phyloP scores from a whole-genome alignment of 495 filamentous ascomycete genomes.

The Podospora sp. region DNA sequence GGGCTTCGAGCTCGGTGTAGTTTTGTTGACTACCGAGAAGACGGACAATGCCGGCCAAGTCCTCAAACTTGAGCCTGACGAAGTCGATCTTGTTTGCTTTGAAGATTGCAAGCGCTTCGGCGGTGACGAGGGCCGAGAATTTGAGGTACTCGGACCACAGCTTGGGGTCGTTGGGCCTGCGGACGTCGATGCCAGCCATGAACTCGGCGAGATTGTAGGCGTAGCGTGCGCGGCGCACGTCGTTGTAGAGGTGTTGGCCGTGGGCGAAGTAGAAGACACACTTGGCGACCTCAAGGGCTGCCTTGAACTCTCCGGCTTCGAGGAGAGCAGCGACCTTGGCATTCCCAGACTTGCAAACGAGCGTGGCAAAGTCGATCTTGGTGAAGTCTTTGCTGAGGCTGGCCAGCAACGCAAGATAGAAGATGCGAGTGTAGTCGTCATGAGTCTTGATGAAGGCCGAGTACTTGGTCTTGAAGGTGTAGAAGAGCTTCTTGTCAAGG shows the following conservation, averaged over 20 bases:
- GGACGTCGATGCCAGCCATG: slow-evolving; percentile 51
- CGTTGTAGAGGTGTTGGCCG: slow-evolving; percentile 55
- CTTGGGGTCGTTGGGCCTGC: slow-evolving; percentile 46
- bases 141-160: slow-evolving; percentile 51
- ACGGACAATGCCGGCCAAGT: slow-evolving; percentile 57
- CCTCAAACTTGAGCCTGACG: slow-evolving; percentile 52
- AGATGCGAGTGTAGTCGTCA: slow-evolving; percentile 47
- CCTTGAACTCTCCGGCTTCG: slow-evolving; percentile 47
- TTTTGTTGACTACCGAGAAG: slow-evolving; percentile 62
- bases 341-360: slow-evolving; percentile 30
- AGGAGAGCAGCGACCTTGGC: slow-evolving; percentile 39
- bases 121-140: slow-evolving; percentile 57
- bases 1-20: slow-evolving; percentile 60
- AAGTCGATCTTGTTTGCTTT: slow-evolving; percentile 56
- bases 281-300: slow-evolving; percentile 56
- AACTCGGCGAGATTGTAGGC: slow-evolving; percentile 60
- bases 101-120: slow-evolving; percentile 53
- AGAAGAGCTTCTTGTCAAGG: slow-evolving; percentile 56
- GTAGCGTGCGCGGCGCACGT: slow-evolving; percentile 49
- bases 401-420: slow-evolving; percentile 55
- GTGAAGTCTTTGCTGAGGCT: slow-evolving; percentile 44
- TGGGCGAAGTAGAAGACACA: slow-evolving; percentile 60
- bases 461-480: slow-evolving; percentile 59
- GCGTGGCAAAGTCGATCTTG: slow-evolving; percentile 31
- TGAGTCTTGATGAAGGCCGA: slow-evolving; percentile 40